These are phyloP conservation scores for Aspergillus coremiiformis DNA, from an alignment of 495 filamentous ascomycete genomes.

Conservation along the genomic window DNA sequence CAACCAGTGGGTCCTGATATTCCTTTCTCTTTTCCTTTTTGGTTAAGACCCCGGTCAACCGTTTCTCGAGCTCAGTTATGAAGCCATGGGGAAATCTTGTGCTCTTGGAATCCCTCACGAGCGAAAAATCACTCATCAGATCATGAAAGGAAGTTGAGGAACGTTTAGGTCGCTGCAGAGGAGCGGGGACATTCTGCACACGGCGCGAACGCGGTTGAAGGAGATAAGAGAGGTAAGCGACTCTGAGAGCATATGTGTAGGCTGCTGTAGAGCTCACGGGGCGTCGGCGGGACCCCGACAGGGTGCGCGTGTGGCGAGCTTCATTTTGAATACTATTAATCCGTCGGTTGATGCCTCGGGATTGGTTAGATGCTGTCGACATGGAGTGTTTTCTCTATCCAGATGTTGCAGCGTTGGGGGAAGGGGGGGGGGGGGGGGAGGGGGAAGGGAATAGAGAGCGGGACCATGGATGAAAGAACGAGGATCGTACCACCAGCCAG, in stretches of 20 bases:
- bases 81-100: slow-evolving; percentile 76
- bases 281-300: slow-evolving; percentile 43
- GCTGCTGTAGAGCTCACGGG: slow-evolving; percentile 61
- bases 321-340: slow-evolving; percentile 52
- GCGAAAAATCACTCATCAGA: slow-evolving; percentile 66
- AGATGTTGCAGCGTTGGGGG: slow-evolving; percentile 18
- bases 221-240: slow-evolving; percentile 88
- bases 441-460: slow-evolving; percentile 23
- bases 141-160: slow-evolving; percentile 65
- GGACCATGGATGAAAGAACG: slow-evolving; percentile 31
- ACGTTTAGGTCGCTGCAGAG: slow-evolving; percentile 53
- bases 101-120: slow-evolving; percentile 67
- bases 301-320: slow-evolving; percentile 43
- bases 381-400: slow-evolving; percentile 29
- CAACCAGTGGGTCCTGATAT: slow-evolving; percentile 71
- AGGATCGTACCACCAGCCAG: slow-evolving; percentile 25
- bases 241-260: slow-evolving; percentile 81
- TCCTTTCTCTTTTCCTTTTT: slow-evolving; percentile 66
- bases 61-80: slow-evolving; percentile 59
- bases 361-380: slow-evolving; percentile 49
- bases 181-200: slow-evolving; percentile 67
- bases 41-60: slow-evolving; percentile 57
- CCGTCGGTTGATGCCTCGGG: slow-evolving; percentile 47
- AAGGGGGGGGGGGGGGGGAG: slow-evolving; percentile 17
- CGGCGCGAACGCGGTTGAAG: slow-evolving; percentile 84